Evolutionary conservation across 2,329 filamentous ascomycete species (phyloP).

Genomic region (Chaetomium sp.): DNA sequence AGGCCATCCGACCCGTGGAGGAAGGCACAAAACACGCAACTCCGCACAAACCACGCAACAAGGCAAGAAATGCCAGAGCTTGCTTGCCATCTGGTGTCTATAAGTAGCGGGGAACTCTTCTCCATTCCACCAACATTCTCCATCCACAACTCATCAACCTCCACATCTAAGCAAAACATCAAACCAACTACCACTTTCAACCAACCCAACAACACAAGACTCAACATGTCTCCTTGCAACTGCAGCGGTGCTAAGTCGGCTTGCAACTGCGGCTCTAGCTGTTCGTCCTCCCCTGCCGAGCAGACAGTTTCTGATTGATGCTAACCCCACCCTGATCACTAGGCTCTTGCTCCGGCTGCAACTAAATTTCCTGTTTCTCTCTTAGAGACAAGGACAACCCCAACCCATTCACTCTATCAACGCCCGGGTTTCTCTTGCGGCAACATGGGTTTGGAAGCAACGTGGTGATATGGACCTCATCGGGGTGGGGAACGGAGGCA

Average conservation of each 20-base stretch:
- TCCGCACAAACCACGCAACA: conserved; percentile 32
- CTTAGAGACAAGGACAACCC: neutral
- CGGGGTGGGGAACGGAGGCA: neutral
- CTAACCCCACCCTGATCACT: conserved; percentile 8
- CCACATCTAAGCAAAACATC: neutral
- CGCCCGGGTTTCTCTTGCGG: neutral
- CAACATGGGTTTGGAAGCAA: neutral
- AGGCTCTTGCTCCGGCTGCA: conserved; percentile 31
- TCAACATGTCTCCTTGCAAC: conserved; percentile 25
- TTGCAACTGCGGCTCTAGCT: conserved; percentile 14
- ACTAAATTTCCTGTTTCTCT: conserved; percentile 2
- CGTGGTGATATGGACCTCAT: neutral
- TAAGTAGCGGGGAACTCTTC: conserved; percentile 15
- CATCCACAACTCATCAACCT: conserved; percentile 3
- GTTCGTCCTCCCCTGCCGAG: conserved; percentile 20
- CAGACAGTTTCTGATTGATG: neutral
- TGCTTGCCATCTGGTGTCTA: conserved; percentile 13
- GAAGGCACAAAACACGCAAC: conserved; percentile 25
- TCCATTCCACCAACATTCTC: neutral
- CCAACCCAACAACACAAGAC: conserved; percentile 14
- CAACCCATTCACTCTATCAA: neutral
- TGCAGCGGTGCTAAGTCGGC: conserved; percentile 26
- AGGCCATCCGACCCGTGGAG: conserved; percentile 10
- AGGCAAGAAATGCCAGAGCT: neutral
- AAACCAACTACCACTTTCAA: conserved; percentile 5